A percentile compares a stretch with the other conserved stretches of the same genome.
Conservation (phyloP, 208 protist genomes). For the Angomonas deanei region DNA sequence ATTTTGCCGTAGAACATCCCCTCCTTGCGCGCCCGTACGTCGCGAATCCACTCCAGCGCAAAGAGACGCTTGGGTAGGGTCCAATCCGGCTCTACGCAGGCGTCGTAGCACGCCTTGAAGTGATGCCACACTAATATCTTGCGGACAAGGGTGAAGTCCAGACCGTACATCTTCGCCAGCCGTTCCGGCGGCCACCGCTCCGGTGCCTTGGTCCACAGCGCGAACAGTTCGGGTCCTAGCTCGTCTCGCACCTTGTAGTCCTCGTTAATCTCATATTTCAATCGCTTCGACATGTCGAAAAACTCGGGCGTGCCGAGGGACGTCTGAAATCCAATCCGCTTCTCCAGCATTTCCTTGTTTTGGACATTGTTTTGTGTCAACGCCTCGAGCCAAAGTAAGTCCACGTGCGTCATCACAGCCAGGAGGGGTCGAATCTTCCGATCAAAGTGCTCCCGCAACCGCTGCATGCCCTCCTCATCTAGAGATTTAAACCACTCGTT, state of each 20-base stretch:
- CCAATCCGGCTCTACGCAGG: constrained; percentile 92
- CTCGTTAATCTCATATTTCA: constrained; percentile 92
- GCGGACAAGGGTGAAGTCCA: constrained; percentile 89
- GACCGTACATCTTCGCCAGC: constrained; percentile 90
- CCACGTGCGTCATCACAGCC: constrained; percentile 89
- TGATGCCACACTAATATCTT: constrained; percentile 93
- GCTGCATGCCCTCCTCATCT: constrained; percentile 89
- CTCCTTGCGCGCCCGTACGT: constrained; percentile 85
- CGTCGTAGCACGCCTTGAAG: constrained; percentile 93
- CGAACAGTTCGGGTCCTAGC: constrained; percentile 91
- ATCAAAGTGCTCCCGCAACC: constrained; percentile 90
- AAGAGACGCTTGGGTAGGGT: constrained; percentile 90
- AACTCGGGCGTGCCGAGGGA: constrained; percentile 91
- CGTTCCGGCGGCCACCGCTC: constrained; percentile 93
- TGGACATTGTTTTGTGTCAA: constrained; percentile 86
- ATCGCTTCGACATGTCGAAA: constrained; percentile 90
- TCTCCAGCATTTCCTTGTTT: constrained; percentile 85
- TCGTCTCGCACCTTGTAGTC: constrained; percentile 93
- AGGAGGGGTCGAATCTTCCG: constrained; percentile 87
- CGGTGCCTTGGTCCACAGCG: constrained; percentile 90
- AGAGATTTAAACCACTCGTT: constrained; percentile 93
- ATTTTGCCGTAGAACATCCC: constrained; percentile 90
- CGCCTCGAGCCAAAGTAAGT: constrained; percentile 88
- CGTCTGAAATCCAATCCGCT: constrained; percentile 87
- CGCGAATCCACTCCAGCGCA: constrained; percentile 90